phyloP scores from a whole-genome alignment of 169 alveolate species.

The Plasmodium reichenowi region DNA sequence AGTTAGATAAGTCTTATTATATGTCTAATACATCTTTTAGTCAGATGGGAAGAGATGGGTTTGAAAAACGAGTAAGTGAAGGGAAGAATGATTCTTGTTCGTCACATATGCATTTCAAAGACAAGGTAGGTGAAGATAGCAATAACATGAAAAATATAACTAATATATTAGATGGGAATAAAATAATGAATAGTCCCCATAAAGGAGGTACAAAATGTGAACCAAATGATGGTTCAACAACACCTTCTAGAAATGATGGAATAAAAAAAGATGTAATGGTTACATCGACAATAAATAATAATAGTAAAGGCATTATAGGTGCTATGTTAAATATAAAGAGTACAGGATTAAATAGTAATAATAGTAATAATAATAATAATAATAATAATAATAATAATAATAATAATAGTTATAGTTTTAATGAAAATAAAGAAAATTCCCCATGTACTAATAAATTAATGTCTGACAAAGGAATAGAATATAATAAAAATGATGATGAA shows the following conservation, averaged over 20 bases:
- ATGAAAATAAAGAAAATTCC: too few species aligned
- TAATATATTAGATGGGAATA: not conserved
- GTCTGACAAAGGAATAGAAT: not conserved
- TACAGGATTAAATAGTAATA: too few species aligned
- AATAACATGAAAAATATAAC: not conserved
- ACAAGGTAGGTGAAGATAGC: not conserved
- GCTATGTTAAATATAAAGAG: too few species aligned
- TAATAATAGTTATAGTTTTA: too few species aligned
- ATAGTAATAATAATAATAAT: too few species aligned
- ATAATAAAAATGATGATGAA: not conserved
- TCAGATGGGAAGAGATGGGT: constrained; percentile 12
- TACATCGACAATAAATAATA: too few species aligned
- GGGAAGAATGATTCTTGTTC: not conserved
- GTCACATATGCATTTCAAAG: not conserved
- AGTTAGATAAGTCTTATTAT: constrained; percentile 79
- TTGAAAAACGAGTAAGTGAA: constrained; percentile 3
- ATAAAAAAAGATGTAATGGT: not conserved
- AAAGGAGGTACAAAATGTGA: not conserved
- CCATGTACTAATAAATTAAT: too few species aligned
- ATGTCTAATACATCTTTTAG: constrained; percentile 61
- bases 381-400: too few species aligned
- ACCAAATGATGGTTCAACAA: not conserved
- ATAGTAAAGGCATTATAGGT: too few species aligned
- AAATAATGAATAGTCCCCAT: not conserved
- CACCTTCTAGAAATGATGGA: not conserved